Percentiles rank a stretch among this genome's conserved stretches.
These are phyloP conservation scores for Aureobasidium pullulans DNA, from an alignment of 2,329 filamentous ascomycete species.

Conservation along the genomic window DNA sequence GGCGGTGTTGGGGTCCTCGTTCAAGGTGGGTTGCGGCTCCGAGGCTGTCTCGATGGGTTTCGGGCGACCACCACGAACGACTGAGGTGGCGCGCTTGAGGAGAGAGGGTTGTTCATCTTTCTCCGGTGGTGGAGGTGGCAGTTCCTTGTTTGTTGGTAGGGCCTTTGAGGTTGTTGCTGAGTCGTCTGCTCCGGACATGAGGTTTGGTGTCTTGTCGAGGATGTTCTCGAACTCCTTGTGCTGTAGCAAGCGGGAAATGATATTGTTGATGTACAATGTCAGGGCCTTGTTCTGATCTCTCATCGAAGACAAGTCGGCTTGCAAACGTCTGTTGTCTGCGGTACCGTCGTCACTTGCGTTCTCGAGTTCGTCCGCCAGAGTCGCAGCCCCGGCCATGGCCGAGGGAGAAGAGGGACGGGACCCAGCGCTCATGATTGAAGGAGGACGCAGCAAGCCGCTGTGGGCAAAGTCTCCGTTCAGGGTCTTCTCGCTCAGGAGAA, in stretches of 20 bases:
- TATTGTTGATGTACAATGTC: constrained; percentile 97
- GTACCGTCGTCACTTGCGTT: constrained; percentile 48
- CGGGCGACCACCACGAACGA: constrained; percentile 37
- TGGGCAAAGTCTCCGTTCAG: constrained; percentile 87
- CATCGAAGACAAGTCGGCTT: constrained; percentile 68
- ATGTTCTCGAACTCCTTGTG: constrained; percentile 95
- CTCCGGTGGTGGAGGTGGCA: constrained; percentile 59
- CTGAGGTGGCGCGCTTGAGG: constrained; percentile 54
- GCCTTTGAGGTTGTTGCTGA: background rate
- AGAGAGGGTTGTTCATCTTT: constrained; percentile 41
- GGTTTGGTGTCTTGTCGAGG: constrained; percentile 68
- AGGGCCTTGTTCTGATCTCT: constrained; percentile 97
- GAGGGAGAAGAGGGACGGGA: constrained; percentile 18
- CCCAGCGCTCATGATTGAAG: constrained; percentile 27
- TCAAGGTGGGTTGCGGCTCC: constrained; percentile 23
- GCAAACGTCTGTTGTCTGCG: constrained; percentile 51
- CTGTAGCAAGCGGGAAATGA: constrained; percentile 89
- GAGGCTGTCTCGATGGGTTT: constrained; percentile 23
- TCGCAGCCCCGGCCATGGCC: constrained; percentile 44
- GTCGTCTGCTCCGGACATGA: constrained; percentile 38
- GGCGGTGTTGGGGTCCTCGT: constrained; percentile 62
- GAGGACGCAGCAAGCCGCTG: constrained; percentile 64
- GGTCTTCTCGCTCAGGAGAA: constrained; percentile 89
- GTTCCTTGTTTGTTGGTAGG: constrained; percentile 64
- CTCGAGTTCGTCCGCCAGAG: constrained; percentile 79